Evolutionary conservation across 2,329 filamentous ascomycete genomes (phyloP).

Genomic region (Sarocladiaceae sp.): DNA sequence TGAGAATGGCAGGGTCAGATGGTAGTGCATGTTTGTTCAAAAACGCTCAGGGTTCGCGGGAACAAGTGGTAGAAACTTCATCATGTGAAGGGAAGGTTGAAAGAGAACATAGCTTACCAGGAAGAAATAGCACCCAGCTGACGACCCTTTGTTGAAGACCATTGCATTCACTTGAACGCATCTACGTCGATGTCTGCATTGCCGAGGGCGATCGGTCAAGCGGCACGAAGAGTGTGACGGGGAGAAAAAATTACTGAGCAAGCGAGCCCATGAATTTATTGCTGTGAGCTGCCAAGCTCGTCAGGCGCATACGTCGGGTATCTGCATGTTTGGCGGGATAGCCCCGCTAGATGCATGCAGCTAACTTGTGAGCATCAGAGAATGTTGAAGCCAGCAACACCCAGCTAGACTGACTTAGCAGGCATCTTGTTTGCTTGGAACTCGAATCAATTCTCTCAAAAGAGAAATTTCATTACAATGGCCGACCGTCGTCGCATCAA

Average conservation of each 20-base stretch:
- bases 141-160: background rate
- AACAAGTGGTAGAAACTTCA: slow-evolving; percentile 52
- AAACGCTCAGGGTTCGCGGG: slow-evolving; percentile 54
- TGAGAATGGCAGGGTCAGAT: slow-evolving; percentile 47
- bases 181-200: background rate
- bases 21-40: slow-evolving; percentile 69
- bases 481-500: slow-evolving; percentile 86
- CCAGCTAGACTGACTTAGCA: too few relatives aligned
- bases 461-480: too few relatives aligned
- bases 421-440: too few relatives aligned
- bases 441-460: too few relatives aligned
- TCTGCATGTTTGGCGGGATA: background rate
- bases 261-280: slow-evolving; percentile 1
- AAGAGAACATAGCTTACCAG: slow-evolving; percentile 17
- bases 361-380: background rate
- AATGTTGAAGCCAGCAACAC: too few relatives aligned
- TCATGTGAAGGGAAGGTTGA: slow-evolving; percentile 31
- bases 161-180: slow-evolving; percentile 2
- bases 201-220: background rate
- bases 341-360: slow-evolving; percentile 1
- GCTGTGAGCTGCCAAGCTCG: background rate
- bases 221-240: background rate
- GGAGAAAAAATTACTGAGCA: background rate
- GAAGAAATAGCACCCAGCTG: background rate
- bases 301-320: background rate